Base-by-base conservation (phyloP, 2,329 filamentous ascomycete species). In the Pezizomycotina sp. region DNA sequence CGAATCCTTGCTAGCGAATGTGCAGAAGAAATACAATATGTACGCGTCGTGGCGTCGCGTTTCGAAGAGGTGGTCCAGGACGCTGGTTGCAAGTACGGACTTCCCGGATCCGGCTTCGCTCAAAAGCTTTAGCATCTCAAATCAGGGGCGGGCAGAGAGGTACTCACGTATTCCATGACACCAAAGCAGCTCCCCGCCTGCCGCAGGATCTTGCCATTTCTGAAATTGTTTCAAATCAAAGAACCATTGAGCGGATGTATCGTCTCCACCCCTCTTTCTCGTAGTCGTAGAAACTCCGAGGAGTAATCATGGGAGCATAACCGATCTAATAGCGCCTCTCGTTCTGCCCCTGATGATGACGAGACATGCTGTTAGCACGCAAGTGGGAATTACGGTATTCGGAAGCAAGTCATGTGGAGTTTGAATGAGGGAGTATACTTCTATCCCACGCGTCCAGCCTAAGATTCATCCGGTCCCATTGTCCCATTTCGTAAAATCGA, bases 21-120 rank as follows among this genome's bases (percentile, higher is more conserved):
- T 30, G 25, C 43, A 46, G 41, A 46, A 45, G 20, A 44, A 41
- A 27, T 43, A 43, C 16, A 25, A 23, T 7, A 43, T 43, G 7
- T 21, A 29, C 5, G 5, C 4, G 2, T n/a, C 22, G 3, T 27
- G 15, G n/a, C 20, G 19, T 3, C 18, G 13, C 13, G 13, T 20
- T 9, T 18, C 13, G 22, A 34, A 43, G 21, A 43, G 27, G 14
- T 43, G 16, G 5, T 43, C 37, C 6, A 43, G 22, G 3, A 20
- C 5, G 12, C 32, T 33, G 5, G 32, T 22, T 20, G 28, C 24
- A 16, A 41, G 42, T n/a, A 41, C 16, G 1, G 41, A 36, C 34
- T 46, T 46, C 12, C 43, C 43, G 4, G 29, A 38, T 4, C 43
- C 43, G 27, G 36, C 41, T 46, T 18, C 6, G 8, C n/a, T 25